A percentile compares a stretch with the other conserved stretches of the same genome.
phyloP scores from a whole-genome alignment of 148 eudicot genomes.

The Vaccinium darrowii region DNA sequence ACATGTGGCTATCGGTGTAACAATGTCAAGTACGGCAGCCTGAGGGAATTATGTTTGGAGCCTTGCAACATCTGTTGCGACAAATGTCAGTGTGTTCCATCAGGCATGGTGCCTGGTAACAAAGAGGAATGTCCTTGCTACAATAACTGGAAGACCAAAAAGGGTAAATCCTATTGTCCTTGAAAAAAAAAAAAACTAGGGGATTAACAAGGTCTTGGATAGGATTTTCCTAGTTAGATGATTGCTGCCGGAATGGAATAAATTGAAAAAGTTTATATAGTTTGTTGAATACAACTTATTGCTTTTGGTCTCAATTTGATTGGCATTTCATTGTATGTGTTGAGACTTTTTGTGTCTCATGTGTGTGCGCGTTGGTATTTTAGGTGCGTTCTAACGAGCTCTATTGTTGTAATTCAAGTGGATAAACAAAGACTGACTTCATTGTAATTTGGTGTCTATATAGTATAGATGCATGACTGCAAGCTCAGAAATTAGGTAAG shows the following conservation, averaged over 20 bases:
- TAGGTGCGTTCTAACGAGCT: too few relatives aligned
- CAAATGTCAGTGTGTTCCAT: constrained; percentile 18
- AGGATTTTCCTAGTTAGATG: not conserved
- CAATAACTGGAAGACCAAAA: not conserved
- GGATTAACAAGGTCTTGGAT: not conserved
- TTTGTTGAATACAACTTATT: not conserved
- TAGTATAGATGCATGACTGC: too few relatives aligned
- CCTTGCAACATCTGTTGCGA: constrained; percentile 14
- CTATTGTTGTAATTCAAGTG: too few relatives aligned
- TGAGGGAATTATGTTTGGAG: not conserved
- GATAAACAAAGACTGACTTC: too few relatives aligned
- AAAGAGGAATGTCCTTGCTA: constrained; percentile 22
- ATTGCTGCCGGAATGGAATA: not conserved
- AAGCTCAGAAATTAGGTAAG: too few relatives aligned
- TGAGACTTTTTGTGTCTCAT: not conserved
- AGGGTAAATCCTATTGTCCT: constrained; percentile 11
- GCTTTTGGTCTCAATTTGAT: not conserved
- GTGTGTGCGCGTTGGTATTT: too few relatives aligned
- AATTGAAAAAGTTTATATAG: not conserved
- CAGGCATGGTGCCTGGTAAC: constrained; percentile 11
- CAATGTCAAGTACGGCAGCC: not conserved
- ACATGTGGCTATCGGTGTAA: constrained; percentile 10
- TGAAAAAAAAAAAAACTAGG: not conserved
- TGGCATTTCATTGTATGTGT: not conserved
- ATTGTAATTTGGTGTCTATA: too few relatives aligned